Conservation (phyloP, 2,329 filamentous ascomycete genomes). For the Cordyceps sp. region DNA sequence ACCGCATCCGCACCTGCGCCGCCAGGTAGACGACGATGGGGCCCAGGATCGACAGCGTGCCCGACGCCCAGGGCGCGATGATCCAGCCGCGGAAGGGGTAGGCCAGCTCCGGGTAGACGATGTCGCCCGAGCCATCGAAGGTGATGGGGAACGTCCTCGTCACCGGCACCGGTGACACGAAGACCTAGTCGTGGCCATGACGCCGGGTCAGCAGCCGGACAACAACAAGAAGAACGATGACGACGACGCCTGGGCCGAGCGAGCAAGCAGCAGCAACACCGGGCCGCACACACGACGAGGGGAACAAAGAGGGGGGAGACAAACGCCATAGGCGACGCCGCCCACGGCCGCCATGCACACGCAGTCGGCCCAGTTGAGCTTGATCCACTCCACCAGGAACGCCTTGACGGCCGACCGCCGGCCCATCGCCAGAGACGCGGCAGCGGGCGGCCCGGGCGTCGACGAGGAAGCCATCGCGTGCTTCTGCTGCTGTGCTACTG, state of each 20-base stretch:
- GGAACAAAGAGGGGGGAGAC: conserved; percentile 2
- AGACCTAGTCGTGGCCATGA: no score
- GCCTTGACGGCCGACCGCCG: conserved; percentile 2
- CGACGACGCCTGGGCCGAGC: no score
- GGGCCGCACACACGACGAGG: no score
- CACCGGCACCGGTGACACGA: conserved; percentile 34
- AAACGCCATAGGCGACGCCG: conserved; percentile 13
- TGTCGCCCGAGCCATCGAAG: conserved; percentile 37
- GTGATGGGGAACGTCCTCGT: conserved; percentile 45
- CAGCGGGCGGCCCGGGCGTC: no score
- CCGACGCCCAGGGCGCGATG: conserved; percentile 41
- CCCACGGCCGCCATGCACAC: conserved; percentile 39
- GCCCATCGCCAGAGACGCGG: no score
- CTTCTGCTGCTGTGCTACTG: no score
- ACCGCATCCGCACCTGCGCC: conserved; percentile 39
- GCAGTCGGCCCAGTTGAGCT: conserved; percentile 40
- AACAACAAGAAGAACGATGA: not conserved
- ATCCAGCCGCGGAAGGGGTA: conserved; percentile 48
- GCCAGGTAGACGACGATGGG: conserved; percentile 40
- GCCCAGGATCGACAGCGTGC: conserved; percentile 36
- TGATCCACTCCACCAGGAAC: conserved; percentile 32
- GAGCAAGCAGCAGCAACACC: no score
- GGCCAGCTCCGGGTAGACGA: conserved; percentile 46
- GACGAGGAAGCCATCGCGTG: no score
- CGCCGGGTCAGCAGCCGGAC: not conserved